A percentile compares a stretch with the other conserved stretches of the same genome.
Evolutionary conservation across 805 yeast genomes (phyloP).

Genomic region (Vanderwaltozyma verrucispora): DNA sequence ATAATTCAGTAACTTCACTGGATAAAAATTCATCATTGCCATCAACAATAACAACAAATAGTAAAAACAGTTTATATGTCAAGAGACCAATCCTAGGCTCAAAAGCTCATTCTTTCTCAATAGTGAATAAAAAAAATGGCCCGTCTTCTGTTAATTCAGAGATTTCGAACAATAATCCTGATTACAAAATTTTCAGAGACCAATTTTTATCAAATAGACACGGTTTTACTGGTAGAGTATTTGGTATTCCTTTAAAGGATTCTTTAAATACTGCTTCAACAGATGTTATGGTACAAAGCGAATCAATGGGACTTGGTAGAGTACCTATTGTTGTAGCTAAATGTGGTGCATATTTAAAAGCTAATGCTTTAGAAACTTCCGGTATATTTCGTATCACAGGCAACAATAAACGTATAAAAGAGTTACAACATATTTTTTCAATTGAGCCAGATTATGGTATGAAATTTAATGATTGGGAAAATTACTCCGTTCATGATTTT

Average conservation of each 20-base stretch:
- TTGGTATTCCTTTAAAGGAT: conserved; percentile 65
- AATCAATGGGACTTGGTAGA: conserved; percentile 66
- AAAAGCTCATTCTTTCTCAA: conserved; percentile 53
- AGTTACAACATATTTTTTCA: conserved; percentile 70
- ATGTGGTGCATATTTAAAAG: conserved; percentile 76
- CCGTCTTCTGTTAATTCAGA: conserved; percentile 39
- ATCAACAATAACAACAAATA: too few relatives aligned
- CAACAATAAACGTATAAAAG: conserved; percentile 73
- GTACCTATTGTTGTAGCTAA: conserved; percentile 92
- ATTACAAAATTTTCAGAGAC: conserved; percentile 28
- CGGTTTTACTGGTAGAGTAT: conserved; percentile 37
- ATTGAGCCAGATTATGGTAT: conserved; percentile 82
- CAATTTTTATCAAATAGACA: conserved; percentile 25
- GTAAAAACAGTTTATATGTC: not conserved
- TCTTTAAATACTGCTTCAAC: conserved; percentile 57
- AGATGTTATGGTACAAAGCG: conserved; percentile 49
- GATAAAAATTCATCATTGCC: not conserved
- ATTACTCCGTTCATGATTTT: conserved; percentile 90
- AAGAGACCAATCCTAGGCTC: not conserved
- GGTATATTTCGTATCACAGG: conserved; percentile 93
- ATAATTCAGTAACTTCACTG: too few relatives aligned
- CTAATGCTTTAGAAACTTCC: conserved; percentile 63
- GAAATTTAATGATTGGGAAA: conserved; percentile 69
- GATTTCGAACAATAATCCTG: not conserved
- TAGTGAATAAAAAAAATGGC: conserved; percentile 77